Conservation (phyloP, 371 early-diverging fungal species). For the Zychaea mexicana region DNA sequence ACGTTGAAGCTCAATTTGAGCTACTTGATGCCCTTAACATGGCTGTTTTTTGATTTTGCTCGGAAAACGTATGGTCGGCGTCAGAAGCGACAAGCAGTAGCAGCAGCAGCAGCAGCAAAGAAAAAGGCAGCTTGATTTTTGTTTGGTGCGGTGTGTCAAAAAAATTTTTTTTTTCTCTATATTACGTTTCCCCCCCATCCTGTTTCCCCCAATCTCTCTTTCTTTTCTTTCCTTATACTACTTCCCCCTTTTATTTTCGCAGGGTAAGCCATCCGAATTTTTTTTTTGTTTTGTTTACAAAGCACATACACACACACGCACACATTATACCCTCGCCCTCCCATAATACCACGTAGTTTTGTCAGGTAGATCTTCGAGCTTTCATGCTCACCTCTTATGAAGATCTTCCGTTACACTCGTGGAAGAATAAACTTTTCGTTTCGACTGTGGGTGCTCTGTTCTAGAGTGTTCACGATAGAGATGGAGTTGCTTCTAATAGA, state of each 20-base stretch:
- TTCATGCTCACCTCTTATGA: neutral
- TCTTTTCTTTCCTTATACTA: neutral
- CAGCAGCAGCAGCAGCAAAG: neutral
- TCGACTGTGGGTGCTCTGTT: slow-evolving; percentile 14
- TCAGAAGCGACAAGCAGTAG: too few relatives aligned
- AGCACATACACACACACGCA: too few relatives aligned
- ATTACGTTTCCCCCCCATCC: neutral
- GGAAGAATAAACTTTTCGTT: slow-evolving; percentile 15
- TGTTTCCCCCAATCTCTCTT: neutral
- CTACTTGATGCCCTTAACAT: slow-evolving; percentile 80
- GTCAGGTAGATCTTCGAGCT: slow-evolving; percentile 16
- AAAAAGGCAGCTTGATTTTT: slow-evolving; percentile 2
- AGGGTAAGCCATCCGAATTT: neutral
- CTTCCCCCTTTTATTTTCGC: neutral
- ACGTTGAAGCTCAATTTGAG: slow-evolving; percentile 69
- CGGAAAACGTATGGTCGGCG: slow-evolving; percentile 59
- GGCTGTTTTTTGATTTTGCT: slow-evolving; percentile 79
- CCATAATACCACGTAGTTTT: neutral
- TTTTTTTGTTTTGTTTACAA: neutral
- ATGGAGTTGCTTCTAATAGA: slow-evolving; percentile 11
- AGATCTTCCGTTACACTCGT: slow-evolving; percentile 17
- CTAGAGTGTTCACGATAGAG: slow-evolving; percentile 10
- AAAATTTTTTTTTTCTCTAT: neutral
- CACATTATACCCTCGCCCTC: neutral
- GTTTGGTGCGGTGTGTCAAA: neutral